Base-by-base conservation (phyloP, 345 rosid genomes). In the Passiflora organensis region DNA sequence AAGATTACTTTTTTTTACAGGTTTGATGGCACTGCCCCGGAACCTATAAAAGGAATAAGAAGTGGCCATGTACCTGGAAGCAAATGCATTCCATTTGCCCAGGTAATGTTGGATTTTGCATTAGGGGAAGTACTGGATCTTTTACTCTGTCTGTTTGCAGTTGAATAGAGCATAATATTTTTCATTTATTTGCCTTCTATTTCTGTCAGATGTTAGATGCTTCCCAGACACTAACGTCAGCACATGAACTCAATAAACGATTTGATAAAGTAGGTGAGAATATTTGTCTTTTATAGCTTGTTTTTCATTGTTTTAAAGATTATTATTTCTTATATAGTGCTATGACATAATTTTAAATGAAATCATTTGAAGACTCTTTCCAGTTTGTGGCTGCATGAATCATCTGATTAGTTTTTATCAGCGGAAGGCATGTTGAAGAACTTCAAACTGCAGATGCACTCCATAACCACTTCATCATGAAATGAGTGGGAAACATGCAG, bases 61-160 rank as follows among this genome's bases (percentile, higher is more conserved):
- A 85, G 99, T 38, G 99, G 99, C 55, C 97, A 94, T 75, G 79
- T 94, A 32, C 97, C 99, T 54, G 91, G 90, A 43, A 89, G 97
- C 90, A 87, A 85, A 67, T 94, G 96, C 68, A 69, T 87, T 63
- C 96, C 99, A 62, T 94, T 85, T 60, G 72, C 76, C n/a, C 83
- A 80, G 74, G 99, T 84, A 75, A 66, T 37, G n/a, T n/a, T n/a
- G n/a, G n/a, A n/a, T n/a, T n/a, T n/a, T n/a, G 38, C 4, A 59
- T 15, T n/a, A 39, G 5, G 32, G 28, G 19, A 45, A 17, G 5
- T 10, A 0, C 15, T 21, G 14, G 4, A 36, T 39, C n/a, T 4
- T 23, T 22, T 21, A 13, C 20, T 38, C 4, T 60, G 48, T 21
- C 9, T 15, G 6, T 10, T 25, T 25, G 52, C 2, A 16, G 12